phyloP scores from a whole-genome alignment of 495 filamentous ascomycete genomes.

The Penicillium canescens region DNA sequence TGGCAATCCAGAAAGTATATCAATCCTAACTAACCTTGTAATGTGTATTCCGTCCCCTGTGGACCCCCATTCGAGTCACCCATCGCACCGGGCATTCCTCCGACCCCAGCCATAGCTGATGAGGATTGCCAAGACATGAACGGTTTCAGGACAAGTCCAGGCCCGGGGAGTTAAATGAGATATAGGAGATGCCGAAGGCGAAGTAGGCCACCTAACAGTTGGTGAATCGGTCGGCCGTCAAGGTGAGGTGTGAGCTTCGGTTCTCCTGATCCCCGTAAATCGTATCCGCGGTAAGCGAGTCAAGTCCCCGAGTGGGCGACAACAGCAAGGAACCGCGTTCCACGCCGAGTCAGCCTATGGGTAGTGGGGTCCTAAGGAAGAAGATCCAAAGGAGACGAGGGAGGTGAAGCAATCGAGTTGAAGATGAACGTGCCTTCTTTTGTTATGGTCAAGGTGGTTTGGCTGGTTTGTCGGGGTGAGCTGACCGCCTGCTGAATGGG shows the following conservation, averaged over 20 bases:
- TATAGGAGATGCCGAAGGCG: background rate
- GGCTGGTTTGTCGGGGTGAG: slow-evolving; percentile 17
- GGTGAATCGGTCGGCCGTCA: background rate
- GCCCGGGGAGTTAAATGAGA: background rate
- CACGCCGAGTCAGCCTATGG: slow-evolving; percentile 18
- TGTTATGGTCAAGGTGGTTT: slow-evolving; percentile 26
- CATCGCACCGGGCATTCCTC: slow-evolving; percentile 56
- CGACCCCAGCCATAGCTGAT: slow-evolving; percentile 64
- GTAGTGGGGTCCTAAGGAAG: background rate
- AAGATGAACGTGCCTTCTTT: slow-evolving; percentile 17
- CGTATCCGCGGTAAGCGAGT: slow-evolving; percentile 23
- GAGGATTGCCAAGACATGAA: slow-evolving; percentile 64
- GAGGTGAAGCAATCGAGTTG: slow-evolving; percentile 17
- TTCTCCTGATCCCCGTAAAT: slow-evolving; percentile 29
- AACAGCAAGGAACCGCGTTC: slow-evolving; percentile 21
- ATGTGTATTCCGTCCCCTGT: slow-evolving; percentile 93
- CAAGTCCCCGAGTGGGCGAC: slow-evolving; percentile 16
- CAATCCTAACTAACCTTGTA: slow-evolving; percentile 70
- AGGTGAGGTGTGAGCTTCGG: slow-evolving; percentile 11
- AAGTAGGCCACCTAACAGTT: background rate
- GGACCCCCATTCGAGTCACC: slow-evolving; percentile 57
- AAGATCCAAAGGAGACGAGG: slow-evolving; percentile 1
- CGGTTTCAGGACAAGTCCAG: slow-evolving; percentile 2
- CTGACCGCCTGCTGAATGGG: slow-evolving; percentile 24
- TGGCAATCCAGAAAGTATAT: background rate